These are phyloP conservation scores for Pichia cactophila DNA, from an alignment of 1,139 yeast genomes.

Conservation along the genomic window DNA sequence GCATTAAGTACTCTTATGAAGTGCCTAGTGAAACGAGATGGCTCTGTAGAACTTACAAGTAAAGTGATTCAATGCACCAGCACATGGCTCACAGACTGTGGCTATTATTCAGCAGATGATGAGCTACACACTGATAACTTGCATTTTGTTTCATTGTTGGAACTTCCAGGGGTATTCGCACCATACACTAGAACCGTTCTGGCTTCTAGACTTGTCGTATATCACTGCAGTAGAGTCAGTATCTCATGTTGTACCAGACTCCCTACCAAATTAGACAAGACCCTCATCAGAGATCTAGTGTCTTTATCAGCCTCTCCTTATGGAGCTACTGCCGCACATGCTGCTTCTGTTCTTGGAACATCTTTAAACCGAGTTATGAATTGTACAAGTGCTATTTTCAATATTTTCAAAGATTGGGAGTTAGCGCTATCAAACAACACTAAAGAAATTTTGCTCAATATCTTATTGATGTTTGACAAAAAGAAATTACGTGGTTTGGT, in stretches of 20 bases:
- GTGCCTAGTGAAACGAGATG: slow-evolving; percentile 47
- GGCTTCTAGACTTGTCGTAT: slow-evolving; percentile 69
- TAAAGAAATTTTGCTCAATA: slow-evolving; percentile 57
- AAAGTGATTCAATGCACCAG: slow-evolving; percentile 60
- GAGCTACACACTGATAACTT: slow-evolving; percentile 24
- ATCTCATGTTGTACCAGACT: slow-evolving; percentile 71
- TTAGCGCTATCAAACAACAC: slow-evolving; percentile 49
- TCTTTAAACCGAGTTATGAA: slow-evolving; percentile 71
- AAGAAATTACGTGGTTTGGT: slow-evolving; percentile 38
- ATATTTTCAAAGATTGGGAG: slow-evolving; percentile 43
- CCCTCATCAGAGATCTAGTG: slow-evolving; percentile 63
- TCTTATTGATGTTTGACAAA: slow-evolving; percentile 48
- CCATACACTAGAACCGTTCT: slow-evolving; percentile 76
- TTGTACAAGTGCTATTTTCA: slow-evolving; percentile 50
- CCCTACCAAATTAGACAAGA: slow-evolving; percentile 60
- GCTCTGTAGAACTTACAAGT: slow-evolving; percentile 63
- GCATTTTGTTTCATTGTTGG: slow-evolving; percentile 34
- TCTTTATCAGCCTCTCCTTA: slow-evolving; percentile 64
- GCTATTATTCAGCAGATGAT: slow-evolving; percentile 23
- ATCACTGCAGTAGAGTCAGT: slow-evolving; percentile 68
- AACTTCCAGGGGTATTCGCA: slow-evolving; percentile 44
- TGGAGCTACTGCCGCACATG: slow-evolving; percentile 59
- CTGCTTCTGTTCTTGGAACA: slow-evolving; percentile 62
- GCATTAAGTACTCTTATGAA: slow-evolving; percentile 54
- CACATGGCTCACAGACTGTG: slow-evolving; percentile 55